phyloP scores from a whole-genome alignment of 2,329 filamentous ascomycete species.

The Fusarium drepaniforme region DNA sequence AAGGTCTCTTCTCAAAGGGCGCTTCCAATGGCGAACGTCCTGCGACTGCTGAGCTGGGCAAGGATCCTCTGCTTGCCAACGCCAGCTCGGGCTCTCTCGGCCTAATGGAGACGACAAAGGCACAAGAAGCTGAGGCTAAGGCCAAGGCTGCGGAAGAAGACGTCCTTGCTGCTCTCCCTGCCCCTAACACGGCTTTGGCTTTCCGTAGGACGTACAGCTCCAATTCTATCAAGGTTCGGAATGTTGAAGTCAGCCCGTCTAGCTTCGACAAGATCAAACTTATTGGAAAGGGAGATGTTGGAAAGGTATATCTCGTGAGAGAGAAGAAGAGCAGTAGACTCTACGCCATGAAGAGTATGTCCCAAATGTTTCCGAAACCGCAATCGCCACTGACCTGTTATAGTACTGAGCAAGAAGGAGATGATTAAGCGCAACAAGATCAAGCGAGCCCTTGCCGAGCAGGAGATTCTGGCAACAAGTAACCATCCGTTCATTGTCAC shows the following conservation, averaged over 20 bases:
- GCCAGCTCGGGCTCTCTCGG: slow-evolving; percentile 58
- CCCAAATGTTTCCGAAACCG: not conserved
- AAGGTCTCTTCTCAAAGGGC: slow-evolving; percentile 81
- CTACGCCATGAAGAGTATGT: slow-evolving; percentile 97
- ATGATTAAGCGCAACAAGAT: slow-evolving; percentile 99
- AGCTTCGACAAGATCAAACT: slow-evolving; percentile 99
- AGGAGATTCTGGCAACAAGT: slow-evolving; percentile 97
- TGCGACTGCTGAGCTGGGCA: slow-evolving; percentile 86
- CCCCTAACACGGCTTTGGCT: slow-evolving; percentile 75
- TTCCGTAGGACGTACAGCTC: slow-evolving; percentile 98
- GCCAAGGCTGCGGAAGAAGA: slow-evolving; percentile 61
- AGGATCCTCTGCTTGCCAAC: slow-evolving; percentile 76
- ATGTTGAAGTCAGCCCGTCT: slow-evolving; percentile 93
- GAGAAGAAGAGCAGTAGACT: slow-evolving; percentile 97
- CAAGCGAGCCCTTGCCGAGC: slow-evolving; percentile 96
- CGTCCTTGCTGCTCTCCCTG: slow-evolving; percentile 71
- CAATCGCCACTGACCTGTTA: slow-evolving; percentile 50
- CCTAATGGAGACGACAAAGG: slow-evolving; percentile 50
- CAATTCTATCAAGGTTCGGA: slow-evolving; percentile 98
- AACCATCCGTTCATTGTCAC: slow-evolving; percentile 99
- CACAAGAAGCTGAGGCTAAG: slow-evolving; percentile 40
- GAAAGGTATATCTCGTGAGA: slow-evolving; percentile 96
- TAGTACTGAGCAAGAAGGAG: slow-evolving; percentile 98
- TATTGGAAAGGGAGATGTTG: slow-evolving; percentile 98
- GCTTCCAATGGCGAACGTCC: slow-evolving; percentile 74